Base-by-base conservation (phyloP, 257 asterid species). In the Jacaranda copaia region DNA sequence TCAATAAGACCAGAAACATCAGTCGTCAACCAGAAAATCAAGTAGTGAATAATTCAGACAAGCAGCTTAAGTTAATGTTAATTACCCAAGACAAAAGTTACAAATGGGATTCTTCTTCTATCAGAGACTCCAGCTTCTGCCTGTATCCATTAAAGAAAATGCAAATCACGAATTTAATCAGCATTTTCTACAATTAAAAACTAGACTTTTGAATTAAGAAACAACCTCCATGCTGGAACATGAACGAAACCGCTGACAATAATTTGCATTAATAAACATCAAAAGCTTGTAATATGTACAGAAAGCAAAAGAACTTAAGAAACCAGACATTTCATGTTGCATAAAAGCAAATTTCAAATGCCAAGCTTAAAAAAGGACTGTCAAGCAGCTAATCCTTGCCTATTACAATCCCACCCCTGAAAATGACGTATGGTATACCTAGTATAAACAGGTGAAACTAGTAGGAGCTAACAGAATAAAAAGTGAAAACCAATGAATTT, bases 51-150 rank as follows among this genome's bases (percentile, higher is more conserved):
- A 62, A 68, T 32, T 58, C 75, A 66, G 46, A 67, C 18, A 75
- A 76, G 59, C 36, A 39, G 76, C 62, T 45, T 69, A 72, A 63
- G 43, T 53, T 72, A 64, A 80, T 6, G 78, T 59, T 46, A 81
- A 60, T 87, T 93, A 95, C 99, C 98, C 85, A 95, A 79, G 79
- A 95, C 96, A 85, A 93, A 95, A 64, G 98, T 73, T 62, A 92
- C 79, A 78, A 87, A 91, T 3, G 96, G 96, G 53, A n/a, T 68
- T 62, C 72, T 74, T 79, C 82, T 87, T 74, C 83, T 68, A 75
- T 77, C 77, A 85, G 82, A 79, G 81, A 79, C 77, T 87, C 91
- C 92, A 81, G 81, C 85, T 71, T 79, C 89, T 67, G 74, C 91
- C 99, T 95, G 90, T 82, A 70, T 76, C 71, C 76, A 81, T 20